Conservation (phyloP, 495 filamentous ascomycete species). For the Penicillium parvum region DNA sequence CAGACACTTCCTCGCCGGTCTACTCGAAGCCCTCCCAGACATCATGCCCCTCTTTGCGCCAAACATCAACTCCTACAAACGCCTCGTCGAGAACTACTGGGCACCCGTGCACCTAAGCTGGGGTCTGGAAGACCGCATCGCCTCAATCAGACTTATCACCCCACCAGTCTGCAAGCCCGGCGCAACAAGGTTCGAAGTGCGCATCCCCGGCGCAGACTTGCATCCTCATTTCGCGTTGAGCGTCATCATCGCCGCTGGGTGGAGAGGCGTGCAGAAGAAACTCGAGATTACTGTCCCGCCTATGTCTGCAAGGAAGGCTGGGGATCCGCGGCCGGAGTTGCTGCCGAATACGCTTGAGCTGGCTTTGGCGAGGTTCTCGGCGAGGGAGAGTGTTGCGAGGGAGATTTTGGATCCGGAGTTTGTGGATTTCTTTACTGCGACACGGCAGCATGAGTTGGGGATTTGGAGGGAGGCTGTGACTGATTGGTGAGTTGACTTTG, state of each 20-base stretch:
- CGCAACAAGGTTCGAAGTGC: slow-evolving; percentile 82
- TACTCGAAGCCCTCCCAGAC: slow-evolving; percentile 80
- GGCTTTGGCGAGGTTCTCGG: slow-evolving; percentile 66
- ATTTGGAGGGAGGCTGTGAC: slow-evolving; percentile 94
- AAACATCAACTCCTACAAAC: slow-evolving; percentile 92
- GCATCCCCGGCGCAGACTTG: slow-evolving; percentile 81
- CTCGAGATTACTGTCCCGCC: slow-evolving; percentile 73
- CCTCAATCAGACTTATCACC: slow-evolving; percentile 78
- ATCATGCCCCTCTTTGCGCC: slow-evolving; percentile 91
- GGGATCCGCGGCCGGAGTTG: slow-evolving; percentile 7
- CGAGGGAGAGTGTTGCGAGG: slow-evolving; percentile 67
- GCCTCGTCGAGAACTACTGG: slow-evolving; percentile 96
- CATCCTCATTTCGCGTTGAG: slow-evolving; percentile 81
- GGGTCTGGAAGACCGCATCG: slow-evolving; percentile 88
- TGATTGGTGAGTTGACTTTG: slow-evolving; percentile 64
- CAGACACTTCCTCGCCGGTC: slow-evolving; percentile 80
- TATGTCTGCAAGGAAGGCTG: slow-evolving; percentile 47
- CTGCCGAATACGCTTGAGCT: slow-evolving; percentile 76
- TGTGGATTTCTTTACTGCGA: slow-evolving; percentile 91
- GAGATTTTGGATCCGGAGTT: slow-evolving; percentile 87
- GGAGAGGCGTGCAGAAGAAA: slow-evolving; percentile 82
- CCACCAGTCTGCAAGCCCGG: slow-evolving; percentile 71
- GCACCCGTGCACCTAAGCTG: slow-evolving; percentile 91
- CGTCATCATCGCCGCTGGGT: slow-evolving; percentile 75
- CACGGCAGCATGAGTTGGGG: slow-evolving; percentile 78